Conservation (phyloP, 2,329 filamentous ascomycete genomes). For the Triangularia setosa region DNA sequence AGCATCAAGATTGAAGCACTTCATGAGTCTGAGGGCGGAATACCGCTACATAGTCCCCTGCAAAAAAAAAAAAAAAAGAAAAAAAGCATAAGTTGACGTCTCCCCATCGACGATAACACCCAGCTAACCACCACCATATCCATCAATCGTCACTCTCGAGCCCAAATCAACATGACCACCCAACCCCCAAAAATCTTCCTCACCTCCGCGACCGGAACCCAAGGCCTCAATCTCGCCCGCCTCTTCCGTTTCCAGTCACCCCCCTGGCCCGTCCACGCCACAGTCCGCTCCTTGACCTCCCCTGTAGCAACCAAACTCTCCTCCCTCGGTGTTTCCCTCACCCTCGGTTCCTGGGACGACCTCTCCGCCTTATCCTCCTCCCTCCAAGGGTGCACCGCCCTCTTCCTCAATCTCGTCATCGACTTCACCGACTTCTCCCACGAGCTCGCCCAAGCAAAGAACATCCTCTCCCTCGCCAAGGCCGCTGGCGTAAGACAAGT, state of each 20-base stretch:
- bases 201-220: constrained; percentile 37
- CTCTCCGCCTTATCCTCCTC: constrained; percentile 28
- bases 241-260: constrained; percentile 30
- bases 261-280: constrained; percentile 30
- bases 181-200: constrained; percentile 35
- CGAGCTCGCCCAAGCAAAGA: constrained; percentile 31
- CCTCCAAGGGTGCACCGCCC: constrained; percentile 25
- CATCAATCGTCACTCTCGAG: background rate
- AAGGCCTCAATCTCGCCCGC: constrained; percentile 36
- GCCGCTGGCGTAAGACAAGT: constrained; percentile 36
- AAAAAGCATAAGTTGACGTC: background rate
- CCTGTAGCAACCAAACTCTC: constrained; percentile 30
- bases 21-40: background rate
- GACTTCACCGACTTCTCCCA: constrained; percentile 30
- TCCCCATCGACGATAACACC: background rate
- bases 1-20: no score
- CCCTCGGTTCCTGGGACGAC: constrained; percentile 34
- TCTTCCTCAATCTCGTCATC: constrained; percentile 35
- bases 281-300: constrained; percentile 32
- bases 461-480: constrained; percentile 36
- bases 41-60: no score
- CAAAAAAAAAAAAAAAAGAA: background rate
- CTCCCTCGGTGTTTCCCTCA: constrained; percentile 33
- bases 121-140: no score
- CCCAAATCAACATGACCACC: background rate